These are phyloP conservation scores for Mycena epipterygia DNA, from an alignment of 768 basidiomycete genomes.

Conservation along the genomic window DNA sequence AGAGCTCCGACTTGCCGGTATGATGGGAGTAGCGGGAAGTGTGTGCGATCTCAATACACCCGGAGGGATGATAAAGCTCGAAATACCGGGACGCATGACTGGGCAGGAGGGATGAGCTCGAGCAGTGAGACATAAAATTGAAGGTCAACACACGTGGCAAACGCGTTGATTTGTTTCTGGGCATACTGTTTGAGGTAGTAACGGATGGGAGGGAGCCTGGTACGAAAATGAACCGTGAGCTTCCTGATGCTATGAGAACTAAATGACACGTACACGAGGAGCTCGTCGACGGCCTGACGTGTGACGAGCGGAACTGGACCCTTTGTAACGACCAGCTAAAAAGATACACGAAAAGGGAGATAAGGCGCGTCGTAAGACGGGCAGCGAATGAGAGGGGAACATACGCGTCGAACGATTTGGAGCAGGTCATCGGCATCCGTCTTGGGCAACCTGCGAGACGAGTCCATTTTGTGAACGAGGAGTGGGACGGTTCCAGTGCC, in stretches of 20 bases:
- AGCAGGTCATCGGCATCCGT: conserved; percentile 78
- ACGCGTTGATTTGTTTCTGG: conserved; percentile 91
- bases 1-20: conserved; percentile 91
- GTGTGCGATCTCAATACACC: conserved; percentile 90
- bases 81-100: conserved; percentile 93
- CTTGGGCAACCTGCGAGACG: conserved; percentile 81
- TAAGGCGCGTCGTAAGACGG: conserved; percentile 43
- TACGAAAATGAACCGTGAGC: conserved; percentile 41
- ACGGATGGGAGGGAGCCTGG: conserved; percentile 79
- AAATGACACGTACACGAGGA: conserved; percentile 72
- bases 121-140: conserved; percentile 39
- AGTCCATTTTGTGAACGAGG: conserved; percentile 92
- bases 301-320: conserved; percentile 68
- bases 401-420: conserved; percentile 82
- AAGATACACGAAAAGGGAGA: conserved; percentile 35
- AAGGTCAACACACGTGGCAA: conserved; percentile 82
- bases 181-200: conserved; percentile 82
- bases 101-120: conserved; percentile 38
- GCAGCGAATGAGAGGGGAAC: conserved; percentile 45
- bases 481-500: conserved; percentile 86
- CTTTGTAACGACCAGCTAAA: conserved; percentile 73
- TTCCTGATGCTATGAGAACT: conserved; percentile 39
- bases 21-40: conserved; percentile 89
- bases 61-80: conserved; percentile 86
- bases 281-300: conserved; percentile 81